Evolutionary conservation across 176 grass and related monocot species (phyloP).

Genomic region (Elymus sibiricus): DNA sequence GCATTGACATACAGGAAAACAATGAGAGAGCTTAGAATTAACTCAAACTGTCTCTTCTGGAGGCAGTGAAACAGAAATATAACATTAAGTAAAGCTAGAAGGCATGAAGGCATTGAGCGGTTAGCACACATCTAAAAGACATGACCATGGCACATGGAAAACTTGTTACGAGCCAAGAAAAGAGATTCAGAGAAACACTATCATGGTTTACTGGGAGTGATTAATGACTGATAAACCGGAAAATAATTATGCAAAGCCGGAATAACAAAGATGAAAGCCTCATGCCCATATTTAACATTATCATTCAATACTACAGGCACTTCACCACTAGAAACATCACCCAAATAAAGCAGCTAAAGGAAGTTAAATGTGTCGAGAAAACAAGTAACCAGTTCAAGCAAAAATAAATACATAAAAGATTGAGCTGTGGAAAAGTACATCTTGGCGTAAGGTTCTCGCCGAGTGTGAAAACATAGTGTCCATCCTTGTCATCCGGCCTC

Average conservation of each 20-base stretch:
- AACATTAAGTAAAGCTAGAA: conserved; percentile 5
- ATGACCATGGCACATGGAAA: not conserved
- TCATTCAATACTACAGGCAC: conserved; percentile 1
- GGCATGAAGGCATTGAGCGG: not conserved
- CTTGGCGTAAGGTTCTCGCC: conserved; percentile 86
- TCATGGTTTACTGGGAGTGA: not conserved
- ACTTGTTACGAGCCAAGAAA: not conserved
- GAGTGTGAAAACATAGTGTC: conserved; percentile 76
- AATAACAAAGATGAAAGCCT: conserved; percentile 5
- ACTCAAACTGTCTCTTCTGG: not conserved
- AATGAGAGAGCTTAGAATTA: conserved; percentile 21
- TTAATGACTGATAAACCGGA: not conserved
- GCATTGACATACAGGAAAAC: conserved; percentile 33
- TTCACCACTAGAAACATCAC: not conserved
- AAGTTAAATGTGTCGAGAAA: not conserved
- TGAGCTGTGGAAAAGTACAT: conserved; percentile 55
- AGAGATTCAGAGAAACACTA: not conserved
- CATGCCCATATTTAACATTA: conserved; percentile 2
- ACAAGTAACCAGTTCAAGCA: conserved; percentile 2
- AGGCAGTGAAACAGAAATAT: conserved; percentile 20
- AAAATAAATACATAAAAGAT: not conserved
- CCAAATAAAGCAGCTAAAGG: conserved; percentile 14
- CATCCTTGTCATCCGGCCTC: conserved; percentile 89
- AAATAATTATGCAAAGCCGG: not conserved
- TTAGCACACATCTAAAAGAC: not conserved